Conservation (phyloP, 768 basidiomycete genomes). For the Hypholoma sublateritium region DNA sequence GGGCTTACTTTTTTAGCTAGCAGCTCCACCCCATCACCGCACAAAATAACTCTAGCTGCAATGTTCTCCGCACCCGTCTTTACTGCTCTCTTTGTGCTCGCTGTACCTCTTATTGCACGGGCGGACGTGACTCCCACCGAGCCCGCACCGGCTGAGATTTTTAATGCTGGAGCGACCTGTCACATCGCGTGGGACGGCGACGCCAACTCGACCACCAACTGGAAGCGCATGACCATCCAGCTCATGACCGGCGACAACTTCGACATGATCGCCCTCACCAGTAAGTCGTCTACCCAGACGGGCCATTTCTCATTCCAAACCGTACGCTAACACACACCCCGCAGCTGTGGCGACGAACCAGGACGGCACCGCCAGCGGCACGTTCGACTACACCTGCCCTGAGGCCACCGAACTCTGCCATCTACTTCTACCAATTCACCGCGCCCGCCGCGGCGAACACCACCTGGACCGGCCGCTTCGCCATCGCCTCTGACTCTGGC, state of each 20-base stretch:
- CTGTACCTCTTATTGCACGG: conserved; percentile 37
- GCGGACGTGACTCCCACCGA: conserved; percentile 60
- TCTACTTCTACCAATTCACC: conserved; percentile 84
- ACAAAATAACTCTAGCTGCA: not conserved
- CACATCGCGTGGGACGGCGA: conserved; percentile 53
- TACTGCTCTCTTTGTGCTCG: conserved; percentile 36
- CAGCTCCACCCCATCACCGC: not conserved
- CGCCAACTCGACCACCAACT: conserved; percentile 44
- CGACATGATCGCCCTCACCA: conserved; percentile 64
- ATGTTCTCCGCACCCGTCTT: conserved; percentile 41
- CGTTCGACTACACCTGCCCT: conserved; percentile 62
- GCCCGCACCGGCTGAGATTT: conserved; percentile 60
- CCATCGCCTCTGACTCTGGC: conserved; percentile 57
- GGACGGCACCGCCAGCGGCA: conserved; percentile 58
- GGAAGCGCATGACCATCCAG: conserved; percentile 74
- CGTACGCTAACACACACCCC: not conserved
- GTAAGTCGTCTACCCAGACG: too few relatives aligned
- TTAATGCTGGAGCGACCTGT: conserved; percentile 58
- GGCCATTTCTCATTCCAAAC: not conserved
- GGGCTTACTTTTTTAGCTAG: not conserved
- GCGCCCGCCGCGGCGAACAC: conserved; percentile 36
- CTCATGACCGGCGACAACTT: conserved; percentile 81
- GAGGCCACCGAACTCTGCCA: conserved; percentile 60
- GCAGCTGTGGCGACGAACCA: conserved; percentile 62
- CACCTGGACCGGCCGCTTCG: conserved; percentile 77